Evolutionary conservation across 2,329 filamentous ascomycete genomes (phyloP).

Genomic region (Reticulascus tulasneorum): DNA sequence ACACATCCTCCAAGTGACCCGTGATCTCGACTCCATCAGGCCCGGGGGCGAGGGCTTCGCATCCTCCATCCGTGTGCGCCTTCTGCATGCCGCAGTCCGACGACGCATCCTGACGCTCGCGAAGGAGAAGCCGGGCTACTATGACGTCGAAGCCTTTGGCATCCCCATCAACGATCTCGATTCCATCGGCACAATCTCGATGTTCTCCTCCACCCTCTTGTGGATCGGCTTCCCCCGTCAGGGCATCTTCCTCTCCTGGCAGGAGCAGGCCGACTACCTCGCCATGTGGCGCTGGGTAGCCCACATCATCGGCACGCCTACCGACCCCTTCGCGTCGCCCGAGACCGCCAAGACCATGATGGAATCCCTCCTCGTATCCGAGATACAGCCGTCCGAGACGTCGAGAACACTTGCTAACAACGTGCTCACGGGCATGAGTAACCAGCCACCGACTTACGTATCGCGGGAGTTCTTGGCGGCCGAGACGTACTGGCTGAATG

Average conservation of each 20-base stretch:
- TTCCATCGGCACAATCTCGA: slow-evolving; percentile 65
- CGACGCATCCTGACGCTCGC: slow-evolving; percentile 57
- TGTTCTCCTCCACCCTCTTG: slow-evolving; percentile 65
- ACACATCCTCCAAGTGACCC: slow-evolving; percentile 68
- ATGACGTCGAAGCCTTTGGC: slow-evolving; percentile 52
- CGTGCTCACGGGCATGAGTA: slow-evolving; percentile 65
- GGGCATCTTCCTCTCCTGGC: slow-evolving; percentile 59
- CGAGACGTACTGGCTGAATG: slow-evolving; percentile 67
- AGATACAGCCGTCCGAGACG: slow-evolving; percentile 61
- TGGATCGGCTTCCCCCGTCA: slow-evolving; percentile 69
- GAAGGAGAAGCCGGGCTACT: slow-evolving; percentile 52
- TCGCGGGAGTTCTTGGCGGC: slow-evolving; percentile 65
- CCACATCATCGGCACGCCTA: slow-evolving; percentile 66
- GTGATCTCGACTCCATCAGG: slow-evolving; percentile 59
- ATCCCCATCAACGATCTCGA: slow-evolving; percentile 74
- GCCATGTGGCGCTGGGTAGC: slow-evolving; percentile 74
- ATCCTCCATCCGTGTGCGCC: slow-evolving; percentile 59
- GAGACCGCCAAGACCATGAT: slow-evolving; percentile 56
- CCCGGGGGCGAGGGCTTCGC: slow-evolving; percentile 62
- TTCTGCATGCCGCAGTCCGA: slow-evolving; percentile 63
- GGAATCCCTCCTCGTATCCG: slow-evolving; percentile 63
- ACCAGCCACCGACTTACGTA: slow-evolving; percentile 61
- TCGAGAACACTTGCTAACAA: slow-evolving; percentile 68
- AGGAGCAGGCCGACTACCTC: slow-evolving; percentile 66
- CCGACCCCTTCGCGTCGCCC: slow-evolving; percentile 53